phyloP scores from a whole-genome alignment of 192 early-diverging fungal species.

The Gigaspora rosea region DNA sequence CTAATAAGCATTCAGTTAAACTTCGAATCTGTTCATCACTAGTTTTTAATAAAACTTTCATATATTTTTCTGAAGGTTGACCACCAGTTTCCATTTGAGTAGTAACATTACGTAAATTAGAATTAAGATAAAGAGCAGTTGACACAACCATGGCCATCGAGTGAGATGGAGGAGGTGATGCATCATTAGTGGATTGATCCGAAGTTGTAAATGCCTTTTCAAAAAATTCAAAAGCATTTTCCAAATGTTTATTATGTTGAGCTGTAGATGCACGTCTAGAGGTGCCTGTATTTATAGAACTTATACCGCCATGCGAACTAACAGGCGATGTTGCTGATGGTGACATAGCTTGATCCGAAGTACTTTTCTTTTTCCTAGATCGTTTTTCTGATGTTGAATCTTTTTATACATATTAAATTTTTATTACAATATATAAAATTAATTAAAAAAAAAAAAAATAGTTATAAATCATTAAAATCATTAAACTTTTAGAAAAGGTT shows the following conservation, averaged over 20 bases:
- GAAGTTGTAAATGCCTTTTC: conserved; percentile 27
- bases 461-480: neutral
- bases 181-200: neutral
- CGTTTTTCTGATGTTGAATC: neutral
- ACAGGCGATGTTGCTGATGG: conserved; percentile 18
- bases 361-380: neutral
- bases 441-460: no score
- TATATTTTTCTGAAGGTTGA: conserved; percentile 11
- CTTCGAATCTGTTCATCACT: conserved; percentile 36
- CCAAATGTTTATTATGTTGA: conserved; percentile 35
- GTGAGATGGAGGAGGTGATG: conserved; percentile 32
- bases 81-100: conserved; percentile 4
- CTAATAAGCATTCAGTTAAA: conserved; percentile 34
- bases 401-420: neutral
- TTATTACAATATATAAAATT: neutral
- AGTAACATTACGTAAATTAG: conserved; percentile 16
- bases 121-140: conserved; percentile 29
- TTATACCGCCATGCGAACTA: conserved; percentile 21
- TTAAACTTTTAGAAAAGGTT: neutral
- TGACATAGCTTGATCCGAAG: conserved; percentile 2
- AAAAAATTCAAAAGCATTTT: conserved; percentile 37
- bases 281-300: neutral
- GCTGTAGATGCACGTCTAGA: neutral
- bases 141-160: conserved; percentile 38
- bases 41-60: conserved; percentile 30